These are phyloP conservation scores for Cystofilobasidium ferigula DNA, from an alignment of 768 basidiomycete genomes.

Conservation along the genomic window DNA sequence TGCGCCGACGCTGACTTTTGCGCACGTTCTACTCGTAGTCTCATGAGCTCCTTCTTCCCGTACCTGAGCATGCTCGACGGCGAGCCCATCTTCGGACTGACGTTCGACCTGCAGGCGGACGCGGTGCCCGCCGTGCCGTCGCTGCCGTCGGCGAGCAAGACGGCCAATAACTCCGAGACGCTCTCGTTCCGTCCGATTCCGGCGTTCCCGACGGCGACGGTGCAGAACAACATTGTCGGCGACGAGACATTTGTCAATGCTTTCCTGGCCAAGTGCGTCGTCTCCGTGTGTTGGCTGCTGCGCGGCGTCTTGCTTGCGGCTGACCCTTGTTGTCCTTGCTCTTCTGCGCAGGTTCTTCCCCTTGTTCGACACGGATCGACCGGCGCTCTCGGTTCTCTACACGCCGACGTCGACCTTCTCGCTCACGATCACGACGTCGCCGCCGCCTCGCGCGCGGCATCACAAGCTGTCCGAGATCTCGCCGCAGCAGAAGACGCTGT, in stretches of 20 bases:
- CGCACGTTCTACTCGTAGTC: neutral
- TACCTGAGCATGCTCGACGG: slow-evolving; percentile 23
- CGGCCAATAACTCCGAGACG: slow-evolving; percentile 11
- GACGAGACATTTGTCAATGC: slow-evolving; percentile 56
- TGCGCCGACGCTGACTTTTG: neutral
- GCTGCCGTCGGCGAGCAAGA: neutral
- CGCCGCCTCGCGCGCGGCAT: slow-evolving; percentile 60
- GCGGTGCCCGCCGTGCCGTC: slow-evolving; percentile 3
- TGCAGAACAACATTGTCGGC: slow-evolving; percentile 17
- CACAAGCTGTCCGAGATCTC: slow-evolving; percentile 34
- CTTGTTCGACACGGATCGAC: slow-evolving; percentile 65
- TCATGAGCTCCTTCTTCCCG: slow-evolving; percentile 21
- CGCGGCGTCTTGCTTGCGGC: neutral
- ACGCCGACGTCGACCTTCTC: slow-evolving; percentile 83
- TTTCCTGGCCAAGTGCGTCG: slow-evolving; percentile 45
- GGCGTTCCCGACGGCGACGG: slow-evolving; percentile 19
- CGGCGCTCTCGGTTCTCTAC: slow-evolving; percentile 59
- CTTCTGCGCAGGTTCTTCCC: slow-evolving; percentile 62
- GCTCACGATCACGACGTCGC: slow-evolving; percentile 69
- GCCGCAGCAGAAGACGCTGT: slow-evolving; percentile 72
- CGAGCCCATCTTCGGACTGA: slow-evolving; percentile 25
- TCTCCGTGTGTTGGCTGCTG: neutral
- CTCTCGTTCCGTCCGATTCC: slow-evolving; percentile 9
- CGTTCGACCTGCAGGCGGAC: slow-evolving; percentile 19
- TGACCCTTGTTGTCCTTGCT: slow-evolving; percentile 8